These are phyloP conservation scores for Alternaria triticina DNA, from an alignment of 2,329 filamentous ascomycete genomes.

Conservation along the genomic window DNA sequence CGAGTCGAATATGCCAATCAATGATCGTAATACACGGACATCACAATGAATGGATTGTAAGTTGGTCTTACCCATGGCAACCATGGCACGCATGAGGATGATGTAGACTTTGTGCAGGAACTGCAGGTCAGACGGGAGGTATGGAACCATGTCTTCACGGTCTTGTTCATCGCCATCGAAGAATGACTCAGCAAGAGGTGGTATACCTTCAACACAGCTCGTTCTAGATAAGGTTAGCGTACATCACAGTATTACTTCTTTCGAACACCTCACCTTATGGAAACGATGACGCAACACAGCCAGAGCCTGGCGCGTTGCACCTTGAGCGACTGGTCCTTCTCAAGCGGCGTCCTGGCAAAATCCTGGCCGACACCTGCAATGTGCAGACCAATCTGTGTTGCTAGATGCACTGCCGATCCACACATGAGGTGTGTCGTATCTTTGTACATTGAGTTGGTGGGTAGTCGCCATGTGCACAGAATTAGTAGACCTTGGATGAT, in stretches of 20 bases:
- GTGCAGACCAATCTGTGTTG: conserved; percentile 51
- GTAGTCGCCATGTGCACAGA: conserved; percentile 51
- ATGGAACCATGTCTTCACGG: conserved; percentile 42
- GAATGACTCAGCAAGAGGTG: conserved; percentile 43
- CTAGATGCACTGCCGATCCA: conserved; percentile 50
- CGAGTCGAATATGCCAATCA: conserved; percentile 46
- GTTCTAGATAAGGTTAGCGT: conserved; percentile 30
- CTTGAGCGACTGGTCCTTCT: conserved; percentile 45
- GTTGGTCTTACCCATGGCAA: conserved; percentile 42
- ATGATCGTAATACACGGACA: conserved; percentile 38
- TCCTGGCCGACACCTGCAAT: conserved; percentile 50
- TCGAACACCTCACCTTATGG: conserved; percentile 36
- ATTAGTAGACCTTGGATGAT: conserved; percentile 50
- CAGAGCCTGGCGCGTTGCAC: conserved; percentile 46
- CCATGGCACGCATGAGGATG: conserved; percentile 41
- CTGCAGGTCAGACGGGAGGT: conserved; percentile 38
- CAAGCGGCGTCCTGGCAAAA: conserved; percentile 47
- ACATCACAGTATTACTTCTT: not conserved
- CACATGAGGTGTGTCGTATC: conserved; percentile 50
- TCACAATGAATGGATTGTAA: conserved; percentile 41
- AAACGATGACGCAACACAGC: conserved; percentile 47
- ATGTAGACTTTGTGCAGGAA: conserved; percentile 45
- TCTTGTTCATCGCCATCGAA: conserved; percentile 43
- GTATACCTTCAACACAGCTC: conserved; percentile 43
- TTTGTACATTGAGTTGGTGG: conserved; percentile 51